phyloP scores from a whole-genome alignment of 2,329 filamentous ascomycete genomes.

The Colletotrichum chlorophyti region DNA sequence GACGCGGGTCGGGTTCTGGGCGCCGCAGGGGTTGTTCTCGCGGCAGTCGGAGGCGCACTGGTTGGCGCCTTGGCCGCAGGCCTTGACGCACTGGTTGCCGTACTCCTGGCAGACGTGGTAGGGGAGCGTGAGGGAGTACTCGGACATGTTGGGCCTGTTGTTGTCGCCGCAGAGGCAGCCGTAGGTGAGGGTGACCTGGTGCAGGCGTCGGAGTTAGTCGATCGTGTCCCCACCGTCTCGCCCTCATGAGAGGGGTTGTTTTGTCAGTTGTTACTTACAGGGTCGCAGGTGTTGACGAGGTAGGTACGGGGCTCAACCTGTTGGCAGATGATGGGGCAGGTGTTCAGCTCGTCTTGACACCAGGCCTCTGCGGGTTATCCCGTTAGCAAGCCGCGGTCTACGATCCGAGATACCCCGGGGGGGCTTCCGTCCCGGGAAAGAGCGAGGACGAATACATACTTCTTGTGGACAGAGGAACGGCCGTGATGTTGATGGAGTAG shows the following conservation, averaged over 20 bases:
- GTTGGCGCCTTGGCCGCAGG: constrained; percentile 60
- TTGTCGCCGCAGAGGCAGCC: constrained; percentile 75
- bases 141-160: constrained; percentile 72
- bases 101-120: constrained; percentile 78
- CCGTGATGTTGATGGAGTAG: constrained; percentile 67
- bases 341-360: constrained; percentile 68
- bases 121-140: constrained; percentile 81
- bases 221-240: background rate
- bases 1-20: constrained; percentile 64
- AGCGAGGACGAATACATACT: constrained; percentile 48
- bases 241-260: background rate
- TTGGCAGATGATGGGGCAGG: constrained; percentile 76
- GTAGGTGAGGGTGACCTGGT: constrained; percentile 67
- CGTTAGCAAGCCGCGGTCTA: constrained; percentile 8
- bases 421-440: background rate
- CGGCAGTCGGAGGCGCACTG: constrained; percentile 68
- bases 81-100: constrained; percentile 70
- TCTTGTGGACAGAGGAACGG: constrained; percentile 59
- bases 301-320: constrained; percentile 61
- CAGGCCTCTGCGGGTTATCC: constrained; percentile 58
- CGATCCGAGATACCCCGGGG: no score
- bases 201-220: background rate
- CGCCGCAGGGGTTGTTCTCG: constrained; percentile 75
- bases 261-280: constrained; percentile 51
- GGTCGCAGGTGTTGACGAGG: constrained; percentile 70